These are phyloP conservation scores for Claviceps maximensis DNA, from an alignment of 2,329 filamentous ascomycete species.

Conservation along the genomic window DNA sequence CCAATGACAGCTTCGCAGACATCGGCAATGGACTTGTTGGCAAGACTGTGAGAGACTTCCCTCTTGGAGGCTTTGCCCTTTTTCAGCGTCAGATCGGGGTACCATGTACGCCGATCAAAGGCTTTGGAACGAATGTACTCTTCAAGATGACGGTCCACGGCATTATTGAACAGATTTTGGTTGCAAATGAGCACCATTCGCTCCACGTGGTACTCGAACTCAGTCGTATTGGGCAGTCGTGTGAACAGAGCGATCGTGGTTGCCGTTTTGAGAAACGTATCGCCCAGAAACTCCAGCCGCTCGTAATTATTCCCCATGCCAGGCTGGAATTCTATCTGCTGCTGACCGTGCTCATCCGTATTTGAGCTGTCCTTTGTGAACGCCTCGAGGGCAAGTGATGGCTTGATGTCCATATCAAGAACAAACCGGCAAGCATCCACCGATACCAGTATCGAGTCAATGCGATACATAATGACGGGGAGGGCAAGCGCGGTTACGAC, in stretches of 20 bases:
- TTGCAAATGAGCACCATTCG: conserved; percentile 90
- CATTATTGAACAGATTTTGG: conserved; percentile 70
- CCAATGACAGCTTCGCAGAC: conserved; percentile 92
- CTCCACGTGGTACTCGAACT: conserved; percentile 79
- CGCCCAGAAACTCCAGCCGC: conserved; percentile 82
- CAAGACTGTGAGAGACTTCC: conserved; percentile 48
- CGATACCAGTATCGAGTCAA: conserved; percentile 72
- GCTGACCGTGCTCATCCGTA: conserved; percentile 54
- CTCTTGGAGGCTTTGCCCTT: conserved; percentile 50
- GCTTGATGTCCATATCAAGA: conserved; percentile 50
- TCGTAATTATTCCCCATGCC: conserved; percentile 96
- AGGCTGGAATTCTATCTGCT: conserved; percentile 59
- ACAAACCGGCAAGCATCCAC: conserved; percentile 58
- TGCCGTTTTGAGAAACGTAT: conserved; percentile 90
- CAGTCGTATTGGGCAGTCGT: conserved; percentile 60
- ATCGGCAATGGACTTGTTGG: conserved; percentile 85
- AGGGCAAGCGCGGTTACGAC: conserved; percentile 63
- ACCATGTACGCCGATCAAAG: conserved; percentile 79
- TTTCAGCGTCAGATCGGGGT: conserved; percentile 64
- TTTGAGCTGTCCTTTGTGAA: conserved; percentile 89
- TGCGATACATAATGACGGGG: conserved; percentile 70
- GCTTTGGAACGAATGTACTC: conserved; percentile 72
- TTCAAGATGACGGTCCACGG: conserved; percentile 49
- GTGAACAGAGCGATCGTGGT: conserved; percentile 81
- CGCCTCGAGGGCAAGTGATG: conserved; percentile 68